These are phyloP conservation scores for Phanerochaete carnosa DNA, from an alignment of 768 basidiomycete species.

Conservation along the genomic window DNA sequence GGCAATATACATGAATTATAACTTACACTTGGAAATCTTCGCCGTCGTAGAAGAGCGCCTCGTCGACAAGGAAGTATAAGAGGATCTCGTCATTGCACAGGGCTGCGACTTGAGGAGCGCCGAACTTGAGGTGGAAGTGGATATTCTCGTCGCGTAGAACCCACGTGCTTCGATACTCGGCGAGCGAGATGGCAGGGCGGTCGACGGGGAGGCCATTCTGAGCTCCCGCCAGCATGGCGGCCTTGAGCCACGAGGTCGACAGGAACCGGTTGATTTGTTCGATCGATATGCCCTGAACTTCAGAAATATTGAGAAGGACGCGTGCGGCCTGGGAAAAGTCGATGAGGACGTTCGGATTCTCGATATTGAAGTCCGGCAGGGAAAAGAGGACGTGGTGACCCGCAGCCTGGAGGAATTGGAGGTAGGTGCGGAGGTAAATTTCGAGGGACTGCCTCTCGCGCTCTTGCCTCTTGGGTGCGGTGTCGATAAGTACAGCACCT, in stretches of 20 bases:
- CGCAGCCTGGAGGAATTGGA: constrained; percentile 18
- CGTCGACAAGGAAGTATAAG: constrained; percentile 19
- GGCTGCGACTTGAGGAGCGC: constrained; percentile 18
- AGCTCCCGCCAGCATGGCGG: constrained; percentile 10
- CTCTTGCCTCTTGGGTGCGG: neutral
- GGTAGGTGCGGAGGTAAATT: constrained; percentile 20
- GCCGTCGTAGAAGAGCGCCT: constrained; percentile 9
- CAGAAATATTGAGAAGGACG: neutral
- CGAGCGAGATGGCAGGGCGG: constrained; percentile 13
- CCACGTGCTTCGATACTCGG: constrained; percentile 17
- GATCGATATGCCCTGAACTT: constrained; percentile 10
- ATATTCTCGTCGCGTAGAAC: constrained; percentile 4
- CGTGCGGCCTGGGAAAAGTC: constrained; percentile 17
- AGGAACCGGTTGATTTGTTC: constrained; percentile 17
- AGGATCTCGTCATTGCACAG: constrained; percentile 25
- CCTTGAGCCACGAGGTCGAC: constrained; percentile 12
- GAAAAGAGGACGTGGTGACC: constrained; percentile 25
- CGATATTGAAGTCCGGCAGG: constrained; percentile 26
- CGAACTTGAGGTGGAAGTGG: constrained; percentile 21
- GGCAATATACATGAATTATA: constrained; percentile 6
- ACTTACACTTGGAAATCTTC: constrained; percentile 7
- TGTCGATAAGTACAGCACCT: neutral
- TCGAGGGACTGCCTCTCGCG: constrained; percentile 2
- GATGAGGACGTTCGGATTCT: constrained; percentile 11
- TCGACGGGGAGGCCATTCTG: neutral